These are phyloP conservation scores for Nemophila menziesii DNA, from an alignment of 257 asterid species.

Conservation along the genomic window DNA sequence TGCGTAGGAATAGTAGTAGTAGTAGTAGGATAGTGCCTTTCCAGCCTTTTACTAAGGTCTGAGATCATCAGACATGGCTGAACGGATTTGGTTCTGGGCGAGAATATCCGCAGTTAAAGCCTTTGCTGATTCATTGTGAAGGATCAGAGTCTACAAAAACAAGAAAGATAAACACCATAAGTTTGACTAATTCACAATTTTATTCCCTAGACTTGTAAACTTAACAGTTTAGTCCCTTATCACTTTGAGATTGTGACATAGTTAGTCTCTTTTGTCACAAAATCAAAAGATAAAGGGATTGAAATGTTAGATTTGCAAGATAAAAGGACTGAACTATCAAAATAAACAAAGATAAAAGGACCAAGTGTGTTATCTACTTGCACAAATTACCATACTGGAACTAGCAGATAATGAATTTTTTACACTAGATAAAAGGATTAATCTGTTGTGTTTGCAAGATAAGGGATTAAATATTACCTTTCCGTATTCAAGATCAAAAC, in stretches of 20 bases:
- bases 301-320: too few relatives aligned
- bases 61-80: slow-evolving; percentile 24
- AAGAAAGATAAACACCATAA: not conserved
- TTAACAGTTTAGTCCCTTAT: too few relatives aligned
- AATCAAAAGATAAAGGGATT: too few relatives aligned
- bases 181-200: not conserved
- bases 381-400: not conserved
- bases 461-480: slow-evolving; percentile 15
- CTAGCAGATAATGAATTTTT: too few relatives aligned
- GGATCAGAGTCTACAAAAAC: slow-evolving; percentile 16
- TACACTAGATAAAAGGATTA: not conserved
- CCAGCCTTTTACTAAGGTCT: not conserved
- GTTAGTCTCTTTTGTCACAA: too few relatives aligned
- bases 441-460: not conserved
- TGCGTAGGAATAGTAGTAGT: not conserved
- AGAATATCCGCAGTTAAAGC: slow-evolving; percentile 21
- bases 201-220: too few relatives aligned
- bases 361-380: not conserved
- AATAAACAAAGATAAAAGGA: too few relatives aligned
- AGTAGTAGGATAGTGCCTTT: not conserved
- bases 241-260: too few relatives aligned
- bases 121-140: slow-evolving; percentile 16
- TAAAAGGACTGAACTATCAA: too few relatives aligned
- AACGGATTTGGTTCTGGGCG: slow-evolving; percentile 19
- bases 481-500: slow-evolving; percentile 15